phyloP scores from a whole-genome alignment of 73 alveolate genomes.

The Tetrahymena thermophila region DNA sequence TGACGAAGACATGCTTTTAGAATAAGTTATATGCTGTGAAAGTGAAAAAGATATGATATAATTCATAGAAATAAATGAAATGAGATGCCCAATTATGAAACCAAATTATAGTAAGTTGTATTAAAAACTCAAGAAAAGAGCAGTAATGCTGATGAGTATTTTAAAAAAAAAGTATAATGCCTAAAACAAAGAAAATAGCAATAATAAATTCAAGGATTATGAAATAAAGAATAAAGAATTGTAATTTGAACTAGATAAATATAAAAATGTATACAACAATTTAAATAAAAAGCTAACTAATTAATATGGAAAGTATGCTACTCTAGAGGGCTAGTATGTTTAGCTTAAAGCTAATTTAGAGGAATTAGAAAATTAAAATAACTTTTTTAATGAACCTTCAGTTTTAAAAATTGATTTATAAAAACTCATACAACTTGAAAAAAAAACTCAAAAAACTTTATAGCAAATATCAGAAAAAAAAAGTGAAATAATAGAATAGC shows the following conservation, averaged over 20 bases:
- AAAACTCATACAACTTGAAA: not conserved
- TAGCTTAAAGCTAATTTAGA: not conserved
- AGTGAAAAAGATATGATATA: not conserved
- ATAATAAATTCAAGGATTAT: not conserved
- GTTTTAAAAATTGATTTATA: not conserved
- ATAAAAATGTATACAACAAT: not conserved
- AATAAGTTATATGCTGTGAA: not conserved
- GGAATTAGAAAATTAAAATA: not conserved
- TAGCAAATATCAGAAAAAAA: not conserved
- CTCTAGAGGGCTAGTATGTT: not conserved
- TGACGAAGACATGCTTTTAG: not conserved
- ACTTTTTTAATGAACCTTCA: not conserved
- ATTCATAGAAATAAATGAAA: not conserved
- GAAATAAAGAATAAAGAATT: not conserved
- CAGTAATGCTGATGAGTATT: not conserved
- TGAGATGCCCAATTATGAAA: not conserved
- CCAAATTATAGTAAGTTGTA: not conserved
- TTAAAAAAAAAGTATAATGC: not conserved
- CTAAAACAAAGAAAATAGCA: not conserved
- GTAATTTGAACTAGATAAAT: not conserved
- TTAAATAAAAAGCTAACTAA: not conserved
- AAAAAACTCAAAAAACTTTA: not conserved
- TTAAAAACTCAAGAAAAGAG: not conserved
- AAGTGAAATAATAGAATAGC: not conserved
- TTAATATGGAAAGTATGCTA: not conserved